Evolutionary conservation across 2,329 filamentous ascomycete species (phyloP).

Genomic region (Fusarium sulawesiense): DNA sequence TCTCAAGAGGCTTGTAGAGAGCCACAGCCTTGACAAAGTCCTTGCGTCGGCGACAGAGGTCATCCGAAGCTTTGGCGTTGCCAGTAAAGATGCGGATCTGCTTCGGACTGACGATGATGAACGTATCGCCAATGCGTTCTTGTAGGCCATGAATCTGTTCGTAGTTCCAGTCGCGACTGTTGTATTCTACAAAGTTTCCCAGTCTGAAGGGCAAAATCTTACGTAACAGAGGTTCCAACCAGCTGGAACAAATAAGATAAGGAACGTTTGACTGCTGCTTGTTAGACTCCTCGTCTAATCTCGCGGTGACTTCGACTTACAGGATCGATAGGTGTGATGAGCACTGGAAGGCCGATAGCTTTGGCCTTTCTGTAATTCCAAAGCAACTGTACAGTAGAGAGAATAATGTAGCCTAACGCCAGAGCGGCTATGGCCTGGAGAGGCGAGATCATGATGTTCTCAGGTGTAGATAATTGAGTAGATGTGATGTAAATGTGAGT

Average conservation of each 20-base stretch:
- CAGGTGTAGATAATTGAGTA: neutral
- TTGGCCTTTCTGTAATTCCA: slow-evolving; percentile 36
- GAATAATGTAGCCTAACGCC: neutral
- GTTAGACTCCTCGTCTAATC: neutral
- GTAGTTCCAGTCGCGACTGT: slow-evolving; percentile 41
- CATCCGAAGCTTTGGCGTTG: slow-evolving; percentile 32
- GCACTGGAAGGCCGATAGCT: slow-evolving; percentile 24
- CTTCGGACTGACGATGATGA: slow-evolving; percentile 38
- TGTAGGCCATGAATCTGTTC: slow-evolving; percentile 35
- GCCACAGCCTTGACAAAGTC: slow-evolving; percentile 38
- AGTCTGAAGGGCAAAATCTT: slow-evolving; percentile 19
- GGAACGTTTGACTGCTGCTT: slow-evolving; percentile 16
- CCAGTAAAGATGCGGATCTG: slow-evolving; percentile 39
- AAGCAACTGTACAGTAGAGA: slow-evolving; percentile 14
- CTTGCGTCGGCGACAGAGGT: slow-evolving; percentile 30
- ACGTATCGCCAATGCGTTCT: slow-evolving; percentile 38
- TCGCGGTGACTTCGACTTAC: neutral
- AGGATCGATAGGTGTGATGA: slow-evolving; percentile 35
- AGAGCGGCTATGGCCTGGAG: slow-evolving; percentile 6
- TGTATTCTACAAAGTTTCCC: slow-evolving; percentile 39
- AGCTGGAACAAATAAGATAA: slow-evolving; percentile 25
- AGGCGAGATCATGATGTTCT: slow-evolving; percentile 19
- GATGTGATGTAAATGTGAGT: neutral
- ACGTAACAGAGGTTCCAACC: slow-evolving; percentile 24
- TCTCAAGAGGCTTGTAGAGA: slow-evolving; percentile 38